Conservation (phyloP, 805 yeast species). For the Candida glaebosa region DNA sequence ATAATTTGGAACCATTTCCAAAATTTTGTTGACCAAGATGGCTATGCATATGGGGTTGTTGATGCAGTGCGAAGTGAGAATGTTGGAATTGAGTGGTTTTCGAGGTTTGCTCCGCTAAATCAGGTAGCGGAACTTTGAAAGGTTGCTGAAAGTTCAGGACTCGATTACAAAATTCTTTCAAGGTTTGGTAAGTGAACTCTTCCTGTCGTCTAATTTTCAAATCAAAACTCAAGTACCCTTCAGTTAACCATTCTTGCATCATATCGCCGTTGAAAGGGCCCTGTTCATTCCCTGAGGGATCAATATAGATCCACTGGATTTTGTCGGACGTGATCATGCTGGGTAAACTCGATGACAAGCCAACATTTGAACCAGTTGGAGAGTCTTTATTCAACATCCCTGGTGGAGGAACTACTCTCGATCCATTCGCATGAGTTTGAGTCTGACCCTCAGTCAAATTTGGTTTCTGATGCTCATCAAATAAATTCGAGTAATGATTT, state of each 20-base stretch:
- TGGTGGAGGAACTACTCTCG: conserved; percentile 15
- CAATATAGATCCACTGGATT: conserved; percentile 70
- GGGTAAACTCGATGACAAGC: conserved; percentile 7
- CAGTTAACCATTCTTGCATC: conserved; percentile 78
- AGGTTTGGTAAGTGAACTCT: conserved; percentile 46
- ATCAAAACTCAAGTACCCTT: conserved; percentile 53
- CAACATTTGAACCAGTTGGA: conserved; percentile 1
- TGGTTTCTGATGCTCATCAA: conserved; percentile 27
- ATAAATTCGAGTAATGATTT: too few species aligned
- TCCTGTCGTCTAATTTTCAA: conserved; percentile 58
- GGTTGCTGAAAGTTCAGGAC: conserved; percentile 55
- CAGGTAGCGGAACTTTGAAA: conserved; percentile 57
- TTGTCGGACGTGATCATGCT: conserved; percentile 31
- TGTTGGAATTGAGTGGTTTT: conserved; percentile 1
- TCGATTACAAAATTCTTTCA: conserved; percentile 50
- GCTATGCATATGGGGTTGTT: conserved; percentile 4
- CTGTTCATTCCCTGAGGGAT: conserved; percentile 65
- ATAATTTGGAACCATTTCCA: conserved; percentile 2
- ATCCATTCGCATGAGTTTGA: conserved; percentile 18
- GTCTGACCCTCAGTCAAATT: conserved; percentile 34
- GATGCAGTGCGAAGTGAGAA: conserved; percentile 3
- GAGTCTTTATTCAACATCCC: conserved; percentile 11
- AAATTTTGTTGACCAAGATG: conserved; percentile 1
- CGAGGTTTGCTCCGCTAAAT: conserved; percentile 9
- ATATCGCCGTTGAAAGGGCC: conserved; percentile 74